These are phyloP conservation scores for Colletotrichum lindemuthianum DNA, from an alignment of 2,329 filamentous ascomycete genomes.

Conservation along the genomic window DNA sequence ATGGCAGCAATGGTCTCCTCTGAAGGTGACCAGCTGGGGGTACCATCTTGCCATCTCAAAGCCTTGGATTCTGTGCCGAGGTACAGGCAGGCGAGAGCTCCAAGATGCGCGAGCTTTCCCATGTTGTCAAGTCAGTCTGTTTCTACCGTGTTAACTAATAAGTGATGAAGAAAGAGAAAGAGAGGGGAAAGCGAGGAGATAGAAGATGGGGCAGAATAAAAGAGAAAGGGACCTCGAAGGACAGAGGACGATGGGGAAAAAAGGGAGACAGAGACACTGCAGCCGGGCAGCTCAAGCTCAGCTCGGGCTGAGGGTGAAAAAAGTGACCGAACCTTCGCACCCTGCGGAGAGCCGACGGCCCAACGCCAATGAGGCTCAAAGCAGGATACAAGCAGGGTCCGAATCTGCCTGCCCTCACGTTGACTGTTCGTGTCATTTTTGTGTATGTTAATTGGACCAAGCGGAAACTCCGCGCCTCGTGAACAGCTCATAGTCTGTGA, in stretches of 20 bases:
- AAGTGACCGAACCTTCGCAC: slow-evolving; percentile 13
- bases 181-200: background rate
- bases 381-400: slow-evolving; percentile 13
- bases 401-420: slow-evolving; percentile 16
- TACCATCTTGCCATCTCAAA: slow-evolving; percentile 40
- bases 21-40: slow-evolving; percentile 40
- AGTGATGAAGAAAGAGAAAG: background rate
- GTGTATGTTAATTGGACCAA: slow-evolving; percentile 16
- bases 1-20: slow-evolving; percentile 40
- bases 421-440: slow-evolving; percentile 18
- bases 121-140: slow-evolving; percentile 28
- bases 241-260: slow-evolving; percentile 5
- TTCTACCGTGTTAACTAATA: background rate
- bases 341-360: slow-evolving; percentile 20
- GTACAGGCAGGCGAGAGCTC: slow-evolving; percentile 38
- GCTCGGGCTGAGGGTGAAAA: slow-evolving; percentile 21
- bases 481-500: slow-evolving; percentile 20
- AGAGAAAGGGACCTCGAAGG: background rate
- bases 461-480: slow-evolving; percentile 19
- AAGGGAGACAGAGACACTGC: slow-evolving; percentile 28
- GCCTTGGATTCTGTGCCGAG: slow-evolving; percentile 38
- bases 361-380: slow-evolving; percentile 25
- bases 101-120: slow-evolving; percentile 37
- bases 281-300: slow-evolving; percentile 5
- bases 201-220: slow-evolving; percentile 2